Base-by-base conservation (phyloP, 2,329 filamentous ascomycete species). In the Fusarium dlaminii region DNA sequence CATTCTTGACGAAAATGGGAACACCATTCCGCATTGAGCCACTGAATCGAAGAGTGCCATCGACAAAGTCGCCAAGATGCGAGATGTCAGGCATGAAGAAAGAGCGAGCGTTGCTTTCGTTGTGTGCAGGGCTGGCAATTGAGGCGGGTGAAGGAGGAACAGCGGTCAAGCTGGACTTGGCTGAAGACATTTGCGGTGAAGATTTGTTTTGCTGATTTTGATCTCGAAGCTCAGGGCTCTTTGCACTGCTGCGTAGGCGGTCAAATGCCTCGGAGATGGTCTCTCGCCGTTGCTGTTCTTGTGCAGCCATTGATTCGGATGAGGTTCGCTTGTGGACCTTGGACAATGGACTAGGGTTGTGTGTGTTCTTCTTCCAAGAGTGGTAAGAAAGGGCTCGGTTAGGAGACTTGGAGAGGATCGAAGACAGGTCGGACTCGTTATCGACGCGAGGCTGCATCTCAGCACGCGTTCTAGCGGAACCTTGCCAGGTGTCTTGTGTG, bases 21-120 rank as follows among this genome's bases (percentile, higher is more conserved):
- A 88, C 86, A 22, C 87, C 87, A 70, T 90, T 87, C 73, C 83
- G 86, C 72, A 87, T 82, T 11, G 86, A 83, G 46, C 86, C 84
- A 66, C 81, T 87, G 70, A 89, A 87, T 66, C 83, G 84, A 48
- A 90, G 84, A 24, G 85, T 87, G 11, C 88, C 88, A 4, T 88
- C 88, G 12, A 89, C 85, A 70, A 89, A 88, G 76, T 90, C 88
- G 45, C 87, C 86, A n/a, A 90, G 84, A 67, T 89, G 85, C 7
- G 86, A 86, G 24, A 89, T 84, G 56, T 87, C 85, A 6, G 88
- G 88, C 77, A 90, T 80, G 77, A 88, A 86, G 76, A 89, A 89
- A 6, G 88, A 89, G 15, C 85, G 85, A 17, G 78, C 83, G 29
- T 87, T 87, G 29, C 84, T 83, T 70, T 83, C 79, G 70, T 84